Evolutionary conservation across 108 stramenopile genomes (phyloP).

Genomic region (Nannochloropsis gaditana): DNA sequence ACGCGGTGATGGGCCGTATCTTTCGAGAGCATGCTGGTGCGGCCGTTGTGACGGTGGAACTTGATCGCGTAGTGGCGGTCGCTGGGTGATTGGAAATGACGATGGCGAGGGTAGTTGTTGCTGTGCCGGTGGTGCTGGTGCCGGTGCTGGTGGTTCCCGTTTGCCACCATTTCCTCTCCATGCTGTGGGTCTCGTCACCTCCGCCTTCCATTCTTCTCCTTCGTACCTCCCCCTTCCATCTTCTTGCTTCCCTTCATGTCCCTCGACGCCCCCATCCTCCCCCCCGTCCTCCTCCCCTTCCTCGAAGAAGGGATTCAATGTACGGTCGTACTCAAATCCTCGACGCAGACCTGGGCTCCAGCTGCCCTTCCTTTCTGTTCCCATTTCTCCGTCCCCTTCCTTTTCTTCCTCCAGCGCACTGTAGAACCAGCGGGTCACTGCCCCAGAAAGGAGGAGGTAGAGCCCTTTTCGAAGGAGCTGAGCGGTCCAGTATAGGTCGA

Average conservation of each 20-base stretch:
- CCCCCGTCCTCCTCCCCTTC: neutral
- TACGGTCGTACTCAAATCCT: constrained; percentile 9
- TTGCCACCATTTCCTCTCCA: no score
- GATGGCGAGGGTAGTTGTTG: no score
- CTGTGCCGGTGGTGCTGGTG: no score
- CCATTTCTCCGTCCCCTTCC: neutral
- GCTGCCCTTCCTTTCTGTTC: neutral
- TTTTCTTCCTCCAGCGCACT: neutral
- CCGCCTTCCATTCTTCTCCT: neutral
- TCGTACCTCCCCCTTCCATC: neutral
- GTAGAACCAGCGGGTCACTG: neutral
- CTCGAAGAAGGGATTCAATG: neutral
- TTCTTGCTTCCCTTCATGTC: neutral
- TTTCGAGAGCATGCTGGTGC: no score
- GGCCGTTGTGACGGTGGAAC: no score
- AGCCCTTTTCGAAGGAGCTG: neutral
- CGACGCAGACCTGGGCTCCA: neutral
- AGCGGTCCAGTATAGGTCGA: neutral
- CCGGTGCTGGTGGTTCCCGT: no score
- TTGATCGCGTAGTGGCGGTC: no score
- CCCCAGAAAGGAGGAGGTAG: neutral
- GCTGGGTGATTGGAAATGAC: no score
- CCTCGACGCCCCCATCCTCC: neutral
- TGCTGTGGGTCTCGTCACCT: neutral
- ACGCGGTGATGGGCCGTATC: no score